Evolutionary conservation across 2,329 filamentous ascomycete genomes (phyloP).

Genomic region (Phialophora chinensis): DNA sequence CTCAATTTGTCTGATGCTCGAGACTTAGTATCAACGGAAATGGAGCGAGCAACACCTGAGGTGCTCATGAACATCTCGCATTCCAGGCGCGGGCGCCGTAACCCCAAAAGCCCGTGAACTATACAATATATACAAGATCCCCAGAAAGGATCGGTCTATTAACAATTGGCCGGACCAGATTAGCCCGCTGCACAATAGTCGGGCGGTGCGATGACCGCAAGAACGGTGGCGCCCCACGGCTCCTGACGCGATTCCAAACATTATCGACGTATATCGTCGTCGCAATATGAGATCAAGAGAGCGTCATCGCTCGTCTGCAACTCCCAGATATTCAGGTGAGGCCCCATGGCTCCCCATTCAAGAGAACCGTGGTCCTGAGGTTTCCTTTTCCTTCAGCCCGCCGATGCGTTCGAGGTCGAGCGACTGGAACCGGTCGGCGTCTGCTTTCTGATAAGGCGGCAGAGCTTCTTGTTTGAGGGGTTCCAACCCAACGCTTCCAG

Average conservation of each 20-base stretch:
- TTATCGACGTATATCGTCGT: background rate
- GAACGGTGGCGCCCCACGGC: slow-evolving; percentile 1
- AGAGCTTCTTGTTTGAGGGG: slow-evolving; percentile 75
- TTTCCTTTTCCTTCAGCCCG: slow-evolving; percentile 87
- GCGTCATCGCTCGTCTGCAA: background rate
- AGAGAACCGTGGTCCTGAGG: slow-evolving; percentile 27
- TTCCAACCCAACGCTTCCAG: slow-evolving; percentile 82
- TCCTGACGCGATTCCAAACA: background rate
- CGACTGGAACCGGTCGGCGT: slow-evolving; percentile 81
- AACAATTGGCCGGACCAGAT: slow-evolving; percentile 20
- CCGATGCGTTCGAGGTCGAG: slow-evolving; percentile 95
- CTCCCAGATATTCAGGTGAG: background rate
- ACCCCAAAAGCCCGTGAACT: slow-evolving; percentile 16
- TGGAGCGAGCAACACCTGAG: background rate
- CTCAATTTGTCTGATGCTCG: background rate
- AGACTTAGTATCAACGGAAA: background rate
- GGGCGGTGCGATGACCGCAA: slow-evolving; percentile 12
- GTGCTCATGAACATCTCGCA: slow-evolving; percentile 8
- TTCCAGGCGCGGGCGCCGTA: slow-evolving; percentile 14
- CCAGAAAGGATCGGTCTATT: slow-evolving; percentile 14
- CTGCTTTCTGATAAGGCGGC: slow-evolving; percentile 86
- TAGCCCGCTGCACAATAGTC: slow-evolving; percentile 23
- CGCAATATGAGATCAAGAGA: background rate
- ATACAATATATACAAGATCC: slow-evolving; percentile 35
- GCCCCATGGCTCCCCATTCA: slow-evolving; percentile 1